phyloP scores from a whole-genome alignment of 2,329 filamentous ascomycete species.

The Trichophyton mentagrophytes region DNA sequence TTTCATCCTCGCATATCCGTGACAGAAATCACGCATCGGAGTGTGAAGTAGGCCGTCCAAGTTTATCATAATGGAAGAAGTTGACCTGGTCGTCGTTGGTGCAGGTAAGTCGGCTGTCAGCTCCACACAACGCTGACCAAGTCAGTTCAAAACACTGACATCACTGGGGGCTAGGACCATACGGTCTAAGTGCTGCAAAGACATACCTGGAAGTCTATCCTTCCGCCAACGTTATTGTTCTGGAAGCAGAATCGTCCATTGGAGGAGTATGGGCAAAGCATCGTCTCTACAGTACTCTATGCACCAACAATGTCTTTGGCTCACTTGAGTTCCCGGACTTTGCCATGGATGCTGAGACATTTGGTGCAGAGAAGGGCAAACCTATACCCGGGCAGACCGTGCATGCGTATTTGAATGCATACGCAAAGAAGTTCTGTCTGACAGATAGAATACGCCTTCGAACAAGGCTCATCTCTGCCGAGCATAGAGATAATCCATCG shows the following conservation, averaged over 20 bases:
- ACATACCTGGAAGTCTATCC: constrained; percentile 49
- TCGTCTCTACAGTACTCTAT: constrained; percentile 54
- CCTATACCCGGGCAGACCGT: constrained; percentile 48
- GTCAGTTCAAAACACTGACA: constrained; percentile 1
- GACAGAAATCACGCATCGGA: not conserved
- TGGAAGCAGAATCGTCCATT: constrained; percentile 45
- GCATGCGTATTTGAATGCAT: constrained; percentile 46
- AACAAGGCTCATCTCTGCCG: constrained; percentile 37
- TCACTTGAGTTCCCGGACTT: constrained; percentile 64
- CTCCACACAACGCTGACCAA: not conserved
- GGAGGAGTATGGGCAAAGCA: constrained; percentile 60
- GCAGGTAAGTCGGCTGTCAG: constrained; percentile 35
- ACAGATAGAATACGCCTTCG: constrained; percentile 35
- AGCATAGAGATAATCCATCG: constrained; percentile 20
- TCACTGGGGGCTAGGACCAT: constrained; percentile 31
- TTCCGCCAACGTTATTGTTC: constrained; percentile 41
- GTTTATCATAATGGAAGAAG: not conserved
- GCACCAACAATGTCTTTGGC: constrained; percentile 61
- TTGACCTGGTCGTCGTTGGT: constrained; percentile 28
- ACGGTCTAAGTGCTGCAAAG: constrained; percentile 50
- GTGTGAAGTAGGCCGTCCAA: not conserved
- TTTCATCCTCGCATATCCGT: not conserved
- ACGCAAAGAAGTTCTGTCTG: constrained; percentile 42
- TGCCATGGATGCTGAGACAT: constrained; percentile 49
- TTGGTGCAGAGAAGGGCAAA: constrained; percentile 37